Evolutionary conservation across 2,329 filamentous ascomycete genomes (phyloP), one percentile per base, ranked within the genome.

Genomic region (Cladophialophora carrionii): DNA sequence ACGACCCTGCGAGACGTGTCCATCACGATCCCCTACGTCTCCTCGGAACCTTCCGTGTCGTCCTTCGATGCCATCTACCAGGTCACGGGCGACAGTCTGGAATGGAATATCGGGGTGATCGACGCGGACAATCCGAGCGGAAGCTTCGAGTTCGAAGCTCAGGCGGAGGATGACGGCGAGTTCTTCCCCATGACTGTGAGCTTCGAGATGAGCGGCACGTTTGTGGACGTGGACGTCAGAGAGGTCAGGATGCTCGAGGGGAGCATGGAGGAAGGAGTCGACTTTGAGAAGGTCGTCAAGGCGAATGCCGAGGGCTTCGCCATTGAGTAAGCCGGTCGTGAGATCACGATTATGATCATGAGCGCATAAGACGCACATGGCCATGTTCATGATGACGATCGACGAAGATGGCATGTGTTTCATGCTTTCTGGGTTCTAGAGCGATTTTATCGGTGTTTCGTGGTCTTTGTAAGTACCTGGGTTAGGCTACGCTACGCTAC

Each of bases 171-270:
- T 71, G 95, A 98, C 76, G 89, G 91, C 63, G 93, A 97, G 73
- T 98, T 98, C 82, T 99, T 99, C 87, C 95, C 95, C 0, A 98
- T 99, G 93, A 89, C 86, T 61, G 88, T 98, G 66, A 86, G 88
- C 61, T 99, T 99, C 79, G 88, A 87, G 69, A 97, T 96, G 84
- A 85, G 87, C 49, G 87, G 85, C 64, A 94, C 95, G 31, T 96
- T 91, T 77, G 85, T 98, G 57, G 92, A 97, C 73, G 91, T 99
- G 69, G 92, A 97, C 80, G 94, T 98, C 55, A 74, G 73, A 31
- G 72, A 73, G 57, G 78, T 78, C 24, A 75, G 76, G n/a, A 68
- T 81, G 41, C 66, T 82, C 62, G 80, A 82, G 55, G 57, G 57
- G 26, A 51, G 57, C 12, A 77, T 79, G 74, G 79, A 78, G 31